These are phyloP conservation scores for Melaleuca alternifolia DNA, from an alignment of 345 rosid species.

Conservation along the genomic window DNA sequence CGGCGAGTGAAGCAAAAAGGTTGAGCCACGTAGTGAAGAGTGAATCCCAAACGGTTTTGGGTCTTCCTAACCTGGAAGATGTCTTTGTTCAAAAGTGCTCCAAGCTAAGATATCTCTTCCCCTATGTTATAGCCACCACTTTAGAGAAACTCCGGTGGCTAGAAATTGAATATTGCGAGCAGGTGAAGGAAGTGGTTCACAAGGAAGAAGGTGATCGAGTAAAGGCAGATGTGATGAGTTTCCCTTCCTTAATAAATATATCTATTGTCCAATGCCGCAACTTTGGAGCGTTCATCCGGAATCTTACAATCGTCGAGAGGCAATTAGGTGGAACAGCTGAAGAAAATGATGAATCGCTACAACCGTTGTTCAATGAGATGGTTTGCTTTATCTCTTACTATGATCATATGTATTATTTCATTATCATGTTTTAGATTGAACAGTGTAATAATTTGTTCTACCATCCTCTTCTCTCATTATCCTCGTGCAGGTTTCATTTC, in stretches of 20 bases:
- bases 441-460: background rate
- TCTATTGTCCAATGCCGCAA: fast-evolving
- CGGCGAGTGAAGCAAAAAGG: fast-evolving
- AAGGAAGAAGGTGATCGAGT: background rate
- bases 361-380: background rate
- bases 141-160: fast-evolving
- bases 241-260: background rate
- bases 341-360: background rate
- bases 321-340: fast-evolving
- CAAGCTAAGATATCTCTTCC: background rate
- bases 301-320: background rate
- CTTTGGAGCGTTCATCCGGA: background rate
- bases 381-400: background rate
- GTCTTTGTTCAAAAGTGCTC: fast-evolving
- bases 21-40: background rate
- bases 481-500: too few relatives aligned
- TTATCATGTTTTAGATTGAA: background rate
- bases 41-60: fast-evolving
- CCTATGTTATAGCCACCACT: background rate
- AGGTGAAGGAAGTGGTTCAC: background rate
- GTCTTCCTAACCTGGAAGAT: fast-evolving
- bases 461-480: too few relatives aligned
- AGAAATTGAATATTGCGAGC: background rate
- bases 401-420: background rate
- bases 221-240: background rate